Evolutionary conservation across 2,329 filamentous ascomycete genomes (phyloP), one percentile per base, ranked within the genome.

Genomic region (Alternaria solani): DNA sequence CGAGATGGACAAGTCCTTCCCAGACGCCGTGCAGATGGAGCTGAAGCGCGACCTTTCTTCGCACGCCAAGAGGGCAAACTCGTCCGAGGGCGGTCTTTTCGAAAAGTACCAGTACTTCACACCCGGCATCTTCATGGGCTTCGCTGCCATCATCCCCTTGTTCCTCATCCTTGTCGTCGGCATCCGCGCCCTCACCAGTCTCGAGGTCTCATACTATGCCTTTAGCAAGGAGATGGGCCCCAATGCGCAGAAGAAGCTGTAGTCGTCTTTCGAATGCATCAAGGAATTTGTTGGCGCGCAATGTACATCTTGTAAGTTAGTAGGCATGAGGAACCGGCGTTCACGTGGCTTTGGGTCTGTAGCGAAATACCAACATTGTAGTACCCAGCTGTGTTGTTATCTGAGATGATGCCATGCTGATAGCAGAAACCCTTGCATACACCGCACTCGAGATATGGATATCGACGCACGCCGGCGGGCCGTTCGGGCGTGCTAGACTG

Each of bases 161-260:
- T 80, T 96, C 62, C 82, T 87, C 28, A 94, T 98, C 67, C 82
- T 97, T 6, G 89, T 90, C 67, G 89, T 94, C 57, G 95, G 91
- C 14, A 81, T 98, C 56, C 87, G 80, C 61, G 93, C 91, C 14
- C 84, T 98, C 12, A 83, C 87, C 7, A 94, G 92, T 68, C 84
- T 99, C 18, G 86, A 97, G 78, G 92, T 98, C 30, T 91, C 92
- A 1, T 98, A 98, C 78, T 93, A 91, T 64, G 93, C 95, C 2
- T 99, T 98, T 76, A 94, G 96, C 77, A 97, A 97, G 84, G 94
- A 97, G 70, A 96, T 93, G 84, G 92, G 93, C 0, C 92, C 93
- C n/a, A 84, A 88, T 38, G 91, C 91, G 32, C 92, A 96, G 80
- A 96, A 94, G 87, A 96, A 88, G 77, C 85, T 89, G 80, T 86